phyloP scores from a whole-genome alignment of 1,284 basidiomycete species.

The Puccinia brachypodii region DNA sequence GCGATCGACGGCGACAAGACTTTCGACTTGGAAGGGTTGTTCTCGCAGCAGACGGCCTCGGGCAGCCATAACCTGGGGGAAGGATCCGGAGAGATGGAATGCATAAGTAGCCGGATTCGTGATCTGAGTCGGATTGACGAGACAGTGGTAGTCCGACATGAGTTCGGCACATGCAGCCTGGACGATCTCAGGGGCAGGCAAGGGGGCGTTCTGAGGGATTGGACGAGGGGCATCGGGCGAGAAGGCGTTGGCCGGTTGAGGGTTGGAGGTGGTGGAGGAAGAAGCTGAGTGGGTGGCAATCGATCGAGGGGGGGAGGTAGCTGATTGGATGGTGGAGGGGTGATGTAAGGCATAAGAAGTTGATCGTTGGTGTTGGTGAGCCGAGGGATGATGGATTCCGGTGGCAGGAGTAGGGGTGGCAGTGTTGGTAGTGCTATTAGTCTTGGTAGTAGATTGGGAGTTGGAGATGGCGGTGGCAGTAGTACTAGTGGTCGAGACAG shows the following conservation, averaged over 20 bases:
- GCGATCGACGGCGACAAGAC: slow-evolving; percentile 82
- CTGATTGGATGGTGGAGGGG: slow-evolving; percentile 8
- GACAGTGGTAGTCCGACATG: slow-evolving; percentile 46
- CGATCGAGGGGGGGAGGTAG: slow-evolving; percentile 14
- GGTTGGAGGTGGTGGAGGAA: slow-evolving; percentile 9
- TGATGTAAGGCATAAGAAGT: background rate
- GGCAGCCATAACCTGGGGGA: slow-evolving; percentile 88
- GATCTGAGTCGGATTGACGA: slow-evolving; percentile 30
- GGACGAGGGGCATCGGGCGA: slow-evolving; percentile 2
- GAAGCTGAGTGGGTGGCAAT: slow-evolving; percentile 1
- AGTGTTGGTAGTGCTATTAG: slow-evolving; percentile 17
- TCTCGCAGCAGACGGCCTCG: slow-evolving; percentile 85
- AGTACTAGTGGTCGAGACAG: background rate
- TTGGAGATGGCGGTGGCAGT: background rate
- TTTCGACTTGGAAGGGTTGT: slow-evolving; percentile 76
- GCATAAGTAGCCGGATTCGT: slow-evolving; percentile 7
- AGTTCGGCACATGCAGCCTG: slow-evolving; percentile 32
- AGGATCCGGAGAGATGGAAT: slow-evolving; percentile 84
- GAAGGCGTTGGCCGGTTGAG: background rate
- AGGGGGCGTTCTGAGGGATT: slow-evolving; percentile 29
- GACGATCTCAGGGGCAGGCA: slow-evolving; percentile 28
- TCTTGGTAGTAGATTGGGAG: background rate
- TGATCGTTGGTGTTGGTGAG: background rate
- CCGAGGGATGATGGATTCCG: background rate
- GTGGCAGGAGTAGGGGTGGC: slow-evolving; percentile 20